Base-by-base conservation (phyloP, 1,139 yeast genomes). In the Candida sp. region DNA sequence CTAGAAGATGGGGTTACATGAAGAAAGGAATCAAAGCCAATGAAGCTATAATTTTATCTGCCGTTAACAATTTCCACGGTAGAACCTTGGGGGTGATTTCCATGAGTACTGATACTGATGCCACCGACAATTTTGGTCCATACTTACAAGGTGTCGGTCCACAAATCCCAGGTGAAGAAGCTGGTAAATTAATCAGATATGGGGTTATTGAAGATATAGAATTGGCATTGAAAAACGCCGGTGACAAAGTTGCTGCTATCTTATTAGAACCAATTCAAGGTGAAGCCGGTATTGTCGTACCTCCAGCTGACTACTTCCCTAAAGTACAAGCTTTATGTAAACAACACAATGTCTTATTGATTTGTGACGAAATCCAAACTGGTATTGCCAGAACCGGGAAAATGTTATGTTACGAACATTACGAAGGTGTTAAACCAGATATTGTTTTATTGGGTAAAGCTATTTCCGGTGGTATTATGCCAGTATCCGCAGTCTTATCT, bases 311-410 rank as follows among this genome's bases (percentile, higher is more conserved):
- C 57, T 91, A 91, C 71, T 79, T 91, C 53, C 68, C 83, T 45
- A 71, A 75, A 54, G 97, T 91, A 32, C 80, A 81, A 55, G 81
- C 70, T 46, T 76, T 91, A 50, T 90, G 97, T 73, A 82, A 81
- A 60, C 72, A 89, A 68, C 77, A 91, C 77, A 89, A 91, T 58
- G 90, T 88, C 25, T 74, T 91, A 60, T 77, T 91, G 57, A 91
- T 91, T 66, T 89, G 96, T 62, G 98, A 93, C 64, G 99, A 91
- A 73, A 89, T 93, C 63, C 98, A 91, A 73, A 91, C 99, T 30
- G 98, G 99, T 67, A 81, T 91, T 63, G 98, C 96, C 44, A 85
- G 99, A 76, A 93, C 98, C 33, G 98, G 98, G 59, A 88, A 87
- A 72, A 78, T 91, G 79, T 77, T 91, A 50, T 89, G 97, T 64